Evolutionary conservation across 805 yeast species (phyloP), one percentile per base, ranked within the genome.

Genomic region (Kuraishia piskuri): DNA sequence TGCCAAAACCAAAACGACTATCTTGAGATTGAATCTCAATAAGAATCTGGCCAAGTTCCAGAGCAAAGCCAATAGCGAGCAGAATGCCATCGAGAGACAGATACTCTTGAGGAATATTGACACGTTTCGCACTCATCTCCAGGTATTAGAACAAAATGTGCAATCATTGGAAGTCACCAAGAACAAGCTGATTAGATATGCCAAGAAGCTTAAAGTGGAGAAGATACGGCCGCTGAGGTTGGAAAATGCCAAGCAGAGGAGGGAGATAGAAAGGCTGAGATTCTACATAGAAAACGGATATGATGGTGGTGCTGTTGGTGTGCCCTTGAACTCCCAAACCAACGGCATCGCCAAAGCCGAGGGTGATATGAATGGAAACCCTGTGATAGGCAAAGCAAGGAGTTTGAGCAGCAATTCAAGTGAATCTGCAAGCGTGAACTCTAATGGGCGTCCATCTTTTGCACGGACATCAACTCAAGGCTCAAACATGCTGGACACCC

Each of bases 401-500:
- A 31, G 40, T n/a, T 12, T 31, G 40, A 31, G 40, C 40, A 31
- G 40, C 17, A 31, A 31, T 12, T 31, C 40, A 7, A 31, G 40
- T 31, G 40, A 31, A 31, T 31, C 40, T 31, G 40, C 40, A 4
- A 31, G 40, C 14, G 40, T 12, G 17, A 31, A 31, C 17, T 10
- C 14, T 14, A 31, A 31, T 10, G 40, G 40, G 17, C 17, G n/a
- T 3, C 40, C 40, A n/a, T 31, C 40, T 5, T 31, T 31, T 31
- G 40, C 14, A 3, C 40, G 40, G 9, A 63, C 74, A 20, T n/a
- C 37, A 48, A 22, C 26, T 12, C 19, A 20, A n/a, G 24, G 71
- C 78, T 49, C 76, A 46, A 58, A 63, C 48, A 59, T 68, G 68
- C 58, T 68, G 25, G 68, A 68, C 52, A 68, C 73, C 0, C 56